phyloP scores from a whole-genome alignment of 176 grass and related monocot genomes.

The Cymbopogon citratus region DNA sequence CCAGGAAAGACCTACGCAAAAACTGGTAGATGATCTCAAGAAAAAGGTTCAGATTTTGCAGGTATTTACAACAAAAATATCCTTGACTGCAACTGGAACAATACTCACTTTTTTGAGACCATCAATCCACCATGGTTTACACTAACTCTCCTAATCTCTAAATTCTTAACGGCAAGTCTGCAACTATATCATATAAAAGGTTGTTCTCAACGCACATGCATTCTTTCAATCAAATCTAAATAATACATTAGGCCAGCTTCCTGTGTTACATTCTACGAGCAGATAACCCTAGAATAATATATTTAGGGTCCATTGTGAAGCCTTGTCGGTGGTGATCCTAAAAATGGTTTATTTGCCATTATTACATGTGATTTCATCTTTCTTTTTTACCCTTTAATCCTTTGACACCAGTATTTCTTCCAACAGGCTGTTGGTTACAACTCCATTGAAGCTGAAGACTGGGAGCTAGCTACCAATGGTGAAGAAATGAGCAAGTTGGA shows the following conservation, averaged over 20 bases:
- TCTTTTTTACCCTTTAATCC: constrained; percentile 16
- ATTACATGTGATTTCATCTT: neutral
- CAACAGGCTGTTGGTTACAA: constrained; percentile 95
- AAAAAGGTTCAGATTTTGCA: constrained; percentile 99
- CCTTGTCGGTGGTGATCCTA: constrained; percentile 1
- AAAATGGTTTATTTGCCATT: constrained; percentile 9
- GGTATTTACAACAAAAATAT: constrained; percentile 38
- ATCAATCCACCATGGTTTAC: neutral
- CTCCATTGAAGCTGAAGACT: constrained; percentile 99
- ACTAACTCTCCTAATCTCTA: neutral
- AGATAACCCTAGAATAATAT: neutral
- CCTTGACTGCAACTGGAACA: neutral
- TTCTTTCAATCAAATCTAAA: neutral
- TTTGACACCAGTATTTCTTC: constrained; percentile 15
- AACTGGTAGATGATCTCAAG: constrained; percentile 89
- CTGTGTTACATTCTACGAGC: neutral
- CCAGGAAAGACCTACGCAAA: constrained; percentile 85
- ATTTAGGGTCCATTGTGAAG: neutral
- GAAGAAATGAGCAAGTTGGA: constrained; percentile 99
- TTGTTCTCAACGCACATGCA: neutral
- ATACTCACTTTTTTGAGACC: neutral
- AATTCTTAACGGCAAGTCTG: neutral
- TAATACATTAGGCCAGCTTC: constrained; percentile 2
- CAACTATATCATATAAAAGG: neutral
- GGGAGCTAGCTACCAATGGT: constrained; percentile 92